Conservation (phyloP, 768 basidiomycete species). For the Dentipellis fragilis region DNA sequence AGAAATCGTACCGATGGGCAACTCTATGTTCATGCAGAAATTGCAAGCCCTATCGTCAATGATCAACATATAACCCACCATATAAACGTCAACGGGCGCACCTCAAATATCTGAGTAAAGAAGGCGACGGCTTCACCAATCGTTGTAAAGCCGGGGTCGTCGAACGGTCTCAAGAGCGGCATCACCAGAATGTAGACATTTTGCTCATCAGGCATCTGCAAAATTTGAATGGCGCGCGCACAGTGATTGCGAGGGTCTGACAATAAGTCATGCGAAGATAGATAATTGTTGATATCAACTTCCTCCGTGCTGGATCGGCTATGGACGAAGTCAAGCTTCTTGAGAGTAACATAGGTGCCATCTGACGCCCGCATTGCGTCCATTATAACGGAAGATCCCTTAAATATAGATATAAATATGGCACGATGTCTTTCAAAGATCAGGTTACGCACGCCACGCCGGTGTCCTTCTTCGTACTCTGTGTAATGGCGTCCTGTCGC, state of each 20-base stretch:
- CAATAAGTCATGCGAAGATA: neutral
- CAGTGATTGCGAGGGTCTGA: conserved; percentile 7
- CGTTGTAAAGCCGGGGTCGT: conserved; percentile 18
- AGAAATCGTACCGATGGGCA: conserved; percentile 5
- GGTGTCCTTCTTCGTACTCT: conserved; percentile 4
- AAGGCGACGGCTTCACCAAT: conserved; percentile 23
- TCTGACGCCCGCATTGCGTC: conserved; percentile 14
- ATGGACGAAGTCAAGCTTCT: conserved; percentile 4
- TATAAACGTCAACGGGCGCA: too few relatives aligned
- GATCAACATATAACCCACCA: too few relatives aligned
- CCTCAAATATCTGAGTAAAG: conserved; percentile 23
- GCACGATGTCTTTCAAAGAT: too few relatives aligned
- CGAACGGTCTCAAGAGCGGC: conserved; percentile 16
- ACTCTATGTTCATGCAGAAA: conserved; percentile 9
- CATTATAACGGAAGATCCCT: neutral
- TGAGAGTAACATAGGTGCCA: conserved; percentile 13
- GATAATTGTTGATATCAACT: neutral
- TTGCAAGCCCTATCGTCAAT: conserved; percentile 1
- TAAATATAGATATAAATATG: neutral
- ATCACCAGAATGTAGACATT: conserved; percentile 18
- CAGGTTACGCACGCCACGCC: neutral
- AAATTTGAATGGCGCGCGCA: neutral
- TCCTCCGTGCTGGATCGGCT: conserved; percentile 1
- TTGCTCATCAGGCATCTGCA: conserved; percentile 10
- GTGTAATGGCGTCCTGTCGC: neutral